A percentile compares a stretch with the other conserved stretches of the same genome.
Conservation (phyloP, 768 basidiomycete genomes). For the Rhizopogon vulgaris region DNA sequence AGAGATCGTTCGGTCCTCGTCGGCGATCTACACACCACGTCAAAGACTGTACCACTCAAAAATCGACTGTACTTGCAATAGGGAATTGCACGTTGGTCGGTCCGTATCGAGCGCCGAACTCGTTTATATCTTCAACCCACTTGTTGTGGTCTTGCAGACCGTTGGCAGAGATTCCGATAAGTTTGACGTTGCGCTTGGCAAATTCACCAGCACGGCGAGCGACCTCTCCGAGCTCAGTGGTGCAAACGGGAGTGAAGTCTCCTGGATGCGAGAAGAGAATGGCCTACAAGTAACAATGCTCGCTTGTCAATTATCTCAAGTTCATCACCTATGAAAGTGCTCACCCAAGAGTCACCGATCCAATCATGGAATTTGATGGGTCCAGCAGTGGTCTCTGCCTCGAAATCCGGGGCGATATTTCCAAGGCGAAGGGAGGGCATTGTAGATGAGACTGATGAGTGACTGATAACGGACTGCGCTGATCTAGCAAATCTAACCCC, state of each 20-base stretch:
- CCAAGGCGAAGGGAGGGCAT: slow-evolving; percentile 71
- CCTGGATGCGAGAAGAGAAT: slow-evolving; percentile 94
- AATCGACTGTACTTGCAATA: slow-evolving; percentile 51
- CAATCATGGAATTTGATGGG: slow-evolving; percentile 90
- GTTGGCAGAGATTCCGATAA: slow-evolving; percentile 93
- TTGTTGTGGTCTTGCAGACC: slow-evolving; percentile 73
- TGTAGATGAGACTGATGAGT: slow-evolving; percentile 6
- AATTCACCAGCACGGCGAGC: slow-evolving; percentile 85
- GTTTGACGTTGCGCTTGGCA: slow-evolving; percentile 80
- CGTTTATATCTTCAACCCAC: slow-evolving; percentile 89
- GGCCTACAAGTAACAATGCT: slow-evolving; percentile 37
- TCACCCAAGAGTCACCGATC: slow-evolving; percentile 84
- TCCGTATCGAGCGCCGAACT: slow-evolving; percentile 60
- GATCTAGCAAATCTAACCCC: slow-evolving; percentile 8
- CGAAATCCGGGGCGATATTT: slow-evolving; percentile 84
- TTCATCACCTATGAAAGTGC: slow-evolving; percentile 13
- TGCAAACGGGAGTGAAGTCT: slow-evolving; percentile 90
- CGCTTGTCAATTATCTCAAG: not conserved
- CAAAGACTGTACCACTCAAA: not conserved
- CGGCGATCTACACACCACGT: slow-evolving; percentile 65
- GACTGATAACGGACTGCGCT: not conserved
- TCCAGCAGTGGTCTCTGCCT: slow-evolving; percentile 84
- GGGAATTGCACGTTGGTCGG: slow-evolving; percentile 85
- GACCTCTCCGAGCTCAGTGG: slow-evolving; percentile 96
- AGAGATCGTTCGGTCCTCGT: slow-evolving; percentile 80